A percentile compares a stretch with the other conserved stretches of the same genome.
Conservation (phyloP, 1,284 basidiomycete species). For the Ustilago hordei region DNA sequence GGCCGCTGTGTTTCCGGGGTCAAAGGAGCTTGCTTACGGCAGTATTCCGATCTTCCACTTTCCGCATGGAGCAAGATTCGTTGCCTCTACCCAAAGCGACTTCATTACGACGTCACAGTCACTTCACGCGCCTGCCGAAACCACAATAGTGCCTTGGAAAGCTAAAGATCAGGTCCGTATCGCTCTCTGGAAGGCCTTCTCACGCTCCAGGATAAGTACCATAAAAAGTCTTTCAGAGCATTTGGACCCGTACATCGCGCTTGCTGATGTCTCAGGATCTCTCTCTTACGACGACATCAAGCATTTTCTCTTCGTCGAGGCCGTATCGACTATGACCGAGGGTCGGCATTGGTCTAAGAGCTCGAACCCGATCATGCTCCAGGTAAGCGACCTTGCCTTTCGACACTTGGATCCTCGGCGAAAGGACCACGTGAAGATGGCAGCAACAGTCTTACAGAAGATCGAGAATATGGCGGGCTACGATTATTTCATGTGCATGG, state of each 20-base stretch:
- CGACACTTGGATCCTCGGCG: constrained; percentile 24
- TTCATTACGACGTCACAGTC: constrained; percentile 21
- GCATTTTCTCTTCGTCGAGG: constrained; percentile 28
- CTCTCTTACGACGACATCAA: constrained; percentile 19
- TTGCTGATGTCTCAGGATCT: constrained; percentile 16
- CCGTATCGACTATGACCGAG: constrained; percentile 3
- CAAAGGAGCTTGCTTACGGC: constrained; percentile 9
- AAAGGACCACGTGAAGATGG: constrained; percentile 24
- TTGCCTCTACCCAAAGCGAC: constrained; percentile 3
- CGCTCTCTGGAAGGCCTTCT: constrained; percentile 26
- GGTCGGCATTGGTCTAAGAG: not conserved
- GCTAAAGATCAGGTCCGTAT: constrained; percentile 18
- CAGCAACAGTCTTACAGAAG: not conserved
- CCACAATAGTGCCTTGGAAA: constrained; percentile 17
- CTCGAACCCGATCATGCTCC: constrained; percentile 4
- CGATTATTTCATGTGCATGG: constrained; percentile 12
- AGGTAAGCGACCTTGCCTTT: constrained; percentile 19
- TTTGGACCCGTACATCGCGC: constrained; percentile 13
- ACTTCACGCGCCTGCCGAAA: not conserved
- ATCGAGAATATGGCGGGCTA: not conserved
- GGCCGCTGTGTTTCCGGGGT: constrained; percentile 4
- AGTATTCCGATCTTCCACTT: constrained; percentile 36
- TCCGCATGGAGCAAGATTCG: not conserved
- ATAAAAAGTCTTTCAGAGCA: not conserved
- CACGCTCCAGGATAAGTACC: constrained; percentile 1